phyloP scores from a whole-genome alignment of 169 alveolate genomes.

The Plasmodium inui region DNA sequence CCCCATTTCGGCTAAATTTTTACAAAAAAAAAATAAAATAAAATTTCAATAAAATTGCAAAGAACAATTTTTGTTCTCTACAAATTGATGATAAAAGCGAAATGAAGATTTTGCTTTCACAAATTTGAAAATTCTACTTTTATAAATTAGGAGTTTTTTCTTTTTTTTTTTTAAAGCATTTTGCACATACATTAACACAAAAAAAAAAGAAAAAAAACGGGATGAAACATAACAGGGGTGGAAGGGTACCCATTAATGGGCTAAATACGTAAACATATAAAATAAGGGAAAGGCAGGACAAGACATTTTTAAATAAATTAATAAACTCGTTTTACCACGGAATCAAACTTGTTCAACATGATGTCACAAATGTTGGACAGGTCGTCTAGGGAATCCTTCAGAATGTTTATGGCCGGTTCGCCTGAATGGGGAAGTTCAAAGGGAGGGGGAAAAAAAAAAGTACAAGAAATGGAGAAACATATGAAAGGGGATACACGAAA shows the following conservation, averaged over 20 bases:
- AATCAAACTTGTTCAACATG: conserved; percentile 76
- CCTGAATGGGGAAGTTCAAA: conserved; percentile 50
- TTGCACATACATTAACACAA: neutral
- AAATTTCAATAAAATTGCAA: too few species aligned
- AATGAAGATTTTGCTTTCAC: too few species aligned
- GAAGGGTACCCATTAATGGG: neutral
- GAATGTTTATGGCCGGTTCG: conserved; percentile 83
- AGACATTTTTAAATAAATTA: neutral
- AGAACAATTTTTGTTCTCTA: too few species aligned
- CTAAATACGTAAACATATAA: conserved; percentile 8
- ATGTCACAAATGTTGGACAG: conserved; percentile 79
- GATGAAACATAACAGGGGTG: neutral
- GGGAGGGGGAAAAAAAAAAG: neutral
- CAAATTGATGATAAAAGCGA: too few species aligned
- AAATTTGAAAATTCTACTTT: too few species aligned
- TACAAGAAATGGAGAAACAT: neutral
- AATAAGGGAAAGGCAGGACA: neutral
- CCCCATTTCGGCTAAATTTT: neutral
- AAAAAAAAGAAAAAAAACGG: neutral
- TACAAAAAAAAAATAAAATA: neutral
- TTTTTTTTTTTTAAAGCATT: neutral
- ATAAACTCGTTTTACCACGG: conserved; percentile 69
- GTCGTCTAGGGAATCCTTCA: conserved; percentile 79
- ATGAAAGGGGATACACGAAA: neutral
- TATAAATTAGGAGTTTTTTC: too few species aligned